Evolutionary conservation across 768 basidiomycete genomes (phyloP).

Genomic region (Podaxis sp.): DNA sequence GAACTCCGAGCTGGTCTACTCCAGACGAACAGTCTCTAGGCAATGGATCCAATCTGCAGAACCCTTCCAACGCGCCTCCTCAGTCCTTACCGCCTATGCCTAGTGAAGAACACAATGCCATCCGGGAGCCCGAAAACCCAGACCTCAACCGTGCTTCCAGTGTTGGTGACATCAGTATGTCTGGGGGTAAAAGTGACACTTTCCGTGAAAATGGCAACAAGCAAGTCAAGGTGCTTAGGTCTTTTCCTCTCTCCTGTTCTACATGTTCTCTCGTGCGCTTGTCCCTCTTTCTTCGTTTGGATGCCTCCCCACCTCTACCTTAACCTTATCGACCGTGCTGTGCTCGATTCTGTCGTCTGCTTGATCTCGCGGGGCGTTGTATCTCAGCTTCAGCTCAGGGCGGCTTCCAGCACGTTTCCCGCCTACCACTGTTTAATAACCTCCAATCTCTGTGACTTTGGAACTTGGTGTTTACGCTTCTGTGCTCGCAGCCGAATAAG

Average conservation of each 20-base stretch:
- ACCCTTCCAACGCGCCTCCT: constrained; percentile 21
- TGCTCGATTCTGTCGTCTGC: constrained; percentile 25
- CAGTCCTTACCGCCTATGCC: constrained; percentile 45
- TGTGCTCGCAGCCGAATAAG: constrained; percentile 86
- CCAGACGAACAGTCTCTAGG: constrained; percentile 48
- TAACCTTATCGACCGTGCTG: constrained; percentile 21
- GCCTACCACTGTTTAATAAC: constrained; percentile 43
- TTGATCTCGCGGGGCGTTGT: constrained; percentile 28
- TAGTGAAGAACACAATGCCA: constrained; percentile 43
- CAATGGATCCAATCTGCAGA: constrained; percentile 41
- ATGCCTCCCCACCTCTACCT: constrained; percentile 12
- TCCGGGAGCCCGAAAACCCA: constrained; percentile 48
- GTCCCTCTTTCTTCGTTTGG: constrained; percentile 26
- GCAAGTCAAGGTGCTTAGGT: constrained; percentile 88
- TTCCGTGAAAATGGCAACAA: constrained; percentile 72
- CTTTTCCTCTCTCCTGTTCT: constrained; percentile 30
- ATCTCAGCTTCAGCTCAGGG: constrained; percentile 15
- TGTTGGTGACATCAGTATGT: constrained; percentile 40
- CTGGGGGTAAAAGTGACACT: constrained; percentile 45
- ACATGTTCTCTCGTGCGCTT: constrained; percentile 35
- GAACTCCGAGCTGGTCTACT: constrained; percentile 50
- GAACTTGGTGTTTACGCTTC: constrained; percentile 60
- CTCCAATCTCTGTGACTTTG: constrained; percentile 40
- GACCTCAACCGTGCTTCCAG: constrained; percentile 55
- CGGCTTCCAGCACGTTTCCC: constrained; percentile 10